Evolutionary conservation across 495 filamentous ascomycete species (phyloP).

Genomic region (Geoglossum glabrum): DNA sequence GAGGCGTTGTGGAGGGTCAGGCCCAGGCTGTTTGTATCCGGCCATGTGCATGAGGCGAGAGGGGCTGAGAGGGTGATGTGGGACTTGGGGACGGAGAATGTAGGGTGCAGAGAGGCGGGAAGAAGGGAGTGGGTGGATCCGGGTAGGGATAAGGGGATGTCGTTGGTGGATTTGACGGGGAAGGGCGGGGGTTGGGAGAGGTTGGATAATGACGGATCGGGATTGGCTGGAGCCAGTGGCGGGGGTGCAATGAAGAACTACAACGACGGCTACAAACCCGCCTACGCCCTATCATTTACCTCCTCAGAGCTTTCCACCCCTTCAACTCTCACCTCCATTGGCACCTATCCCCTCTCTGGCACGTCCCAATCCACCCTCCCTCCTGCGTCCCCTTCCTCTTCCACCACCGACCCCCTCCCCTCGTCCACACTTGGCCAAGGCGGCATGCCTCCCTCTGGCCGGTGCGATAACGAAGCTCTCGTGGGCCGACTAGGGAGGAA

Average conservation of each 20-base stretch:
- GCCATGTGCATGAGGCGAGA: slow-evolving; percentile 30
- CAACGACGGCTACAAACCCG: background rate
- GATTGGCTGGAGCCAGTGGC: no score
- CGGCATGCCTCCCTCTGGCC: slow-evolving; percentile 17
- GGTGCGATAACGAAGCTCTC: slow-evolving; percentile 23
- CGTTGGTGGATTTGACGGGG: slow-evolving; percentile 33
- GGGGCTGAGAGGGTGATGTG: slow-evolving; percentile 26
- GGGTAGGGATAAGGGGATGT: slow-evolving; percentile 37
- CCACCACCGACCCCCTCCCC: background rate
- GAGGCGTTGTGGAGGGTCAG: slow-evolving; percentile 20
- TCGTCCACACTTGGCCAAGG: slow-evolving; percentile 16
- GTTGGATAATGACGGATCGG: slow-evolving; percentile 22
- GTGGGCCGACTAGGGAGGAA: slow-evolving; percentile 26
- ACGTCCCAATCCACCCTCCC: background rate
- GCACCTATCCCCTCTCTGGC: background rate
- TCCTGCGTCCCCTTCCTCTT: background rate
- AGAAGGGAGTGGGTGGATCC: slow-evolving; percentile 22
- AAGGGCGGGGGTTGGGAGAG: slow-evolving; percentile 18
- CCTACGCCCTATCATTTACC: background rate
- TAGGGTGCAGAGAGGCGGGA: slow-evolving; percentile 16
- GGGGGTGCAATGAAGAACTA: no score
- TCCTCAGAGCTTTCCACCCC: background rate
- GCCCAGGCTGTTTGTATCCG: slow-evolving; percentile 26
- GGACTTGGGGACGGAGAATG: slow-evolving; percentile 9
- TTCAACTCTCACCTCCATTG: background rate